These are phyloP conservation scores for Cercophora samala DNA, from an alignment of 495 filamentous ascomycete genomes.

Conservation along the genomic window DNA sequence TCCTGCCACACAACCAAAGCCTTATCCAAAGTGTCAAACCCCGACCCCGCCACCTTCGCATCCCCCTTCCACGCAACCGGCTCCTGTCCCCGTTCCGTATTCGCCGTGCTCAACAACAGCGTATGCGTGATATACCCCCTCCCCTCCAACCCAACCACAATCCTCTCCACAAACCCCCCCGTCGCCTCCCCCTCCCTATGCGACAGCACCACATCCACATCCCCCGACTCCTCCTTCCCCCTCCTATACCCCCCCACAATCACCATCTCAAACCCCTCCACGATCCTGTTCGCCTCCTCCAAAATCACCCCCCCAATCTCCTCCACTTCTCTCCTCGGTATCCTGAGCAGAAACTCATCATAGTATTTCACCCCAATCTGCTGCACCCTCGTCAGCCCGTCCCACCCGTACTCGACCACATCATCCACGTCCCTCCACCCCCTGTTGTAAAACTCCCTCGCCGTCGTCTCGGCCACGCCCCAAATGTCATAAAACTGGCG, in stretches of 20 bases:
- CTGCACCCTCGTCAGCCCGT: slow-evolving; percentile 67
- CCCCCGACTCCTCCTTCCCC: slow-evolving; percentile 69
- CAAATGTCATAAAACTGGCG: slow-evolving; percentile 75
- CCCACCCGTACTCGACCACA: slow-evolving; percentile 80
- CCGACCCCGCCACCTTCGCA: slow-evolving; percentile 40
- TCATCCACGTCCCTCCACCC: slow-evolving; percentile 75
- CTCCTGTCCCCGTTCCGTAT: slow-evolving; percentile 66
- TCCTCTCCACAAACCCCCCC: slow-evolving; percentile 57
- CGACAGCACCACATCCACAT: slow-evolving; percentile 82
- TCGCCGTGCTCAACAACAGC: slow-evolving; percentile 61
- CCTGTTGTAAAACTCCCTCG: slow-evolving; percentile 78
- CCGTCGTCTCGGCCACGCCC: slow-evolving; percentile 83
- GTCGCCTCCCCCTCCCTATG: slow-evolving; percentile 71
- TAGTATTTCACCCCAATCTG: slow-evolving; percentile 97
- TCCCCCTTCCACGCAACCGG: slow-evolving; percentile 54
- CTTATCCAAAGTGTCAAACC: slow-evolving; percentile 87
- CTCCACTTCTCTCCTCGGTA: slow-evolving; percentile 73
- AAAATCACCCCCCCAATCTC: slow-evolving; percentile 60
- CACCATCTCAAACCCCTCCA: slow-evolving; percentile 61
- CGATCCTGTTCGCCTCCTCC: slow-evolving; percentile 55
- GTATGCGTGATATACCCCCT: slow-evolving; percentile 77
- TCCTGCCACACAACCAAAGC: slow-evolving; percentile 92
- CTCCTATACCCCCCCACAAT: slow-evolving; percentile 84
- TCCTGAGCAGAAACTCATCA: slow-evolving; percentile 71
- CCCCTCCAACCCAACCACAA: slow-evolving; percentile 67